Evolutionary conservation across 2,329 filamentous ascomycete species (phyloP), one percentile per base, ranked within the genome.

Genomic region (Chalaropsis ovoidea): DNA sequence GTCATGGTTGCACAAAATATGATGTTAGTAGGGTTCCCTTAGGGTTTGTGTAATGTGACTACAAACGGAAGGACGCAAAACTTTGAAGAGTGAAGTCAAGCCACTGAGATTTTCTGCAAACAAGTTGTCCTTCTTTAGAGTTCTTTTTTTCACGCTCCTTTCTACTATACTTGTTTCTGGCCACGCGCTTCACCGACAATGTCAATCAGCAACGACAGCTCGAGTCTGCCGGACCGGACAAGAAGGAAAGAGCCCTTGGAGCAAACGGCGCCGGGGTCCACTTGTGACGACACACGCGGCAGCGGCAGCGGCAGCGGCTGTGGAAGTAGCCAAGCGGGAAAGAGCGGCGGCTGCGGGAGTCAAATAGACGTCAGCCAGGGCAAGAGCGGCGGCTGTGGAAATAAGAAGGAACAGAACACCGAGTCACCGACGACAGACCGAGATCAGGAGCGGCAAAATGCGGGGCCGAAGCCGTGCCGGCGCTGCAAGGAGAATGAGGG

Each of bases 401-500:
- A 17, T n/a, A 61, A 56, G 35, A 66, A 58, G 35, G 47, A 49
- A 7, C 43, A 4, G 8, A 15, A 39, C 24, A 19, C 24, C 54
- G 27, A n/a, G 54, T 31, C 54, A 58, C 17, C 27, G 31, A 39
- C 54, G 54, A 17, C 54, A 58, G 15, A 22, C 39, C 31, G 45
- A 61, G 19, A 35, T 19, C 6, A 19, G 13, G 43, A 31, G 6
- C 52, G 24, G 52, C 49, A 63, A 17, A 61, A 65, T 52, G 60
- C 35, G 42, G 63, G 63, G 10, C 63, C 66, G 19, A 63, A 65
- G 61, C 60, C 49, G 35, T 67, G 66, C 56, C 63, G 66, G 17
- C 58, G 66, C 24, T 67, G 66, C 52, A 67, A 67, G 58, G 61
- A 56, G 17, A 63, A 65, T 22, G 66, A 63, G 27, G 66, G 66